Evolutionary conservation across 345 rosid genomes (phyloP), one percentile per base, ranked within the genome.

Genomic region (Diplotaxis tenuifolia): DNA sequence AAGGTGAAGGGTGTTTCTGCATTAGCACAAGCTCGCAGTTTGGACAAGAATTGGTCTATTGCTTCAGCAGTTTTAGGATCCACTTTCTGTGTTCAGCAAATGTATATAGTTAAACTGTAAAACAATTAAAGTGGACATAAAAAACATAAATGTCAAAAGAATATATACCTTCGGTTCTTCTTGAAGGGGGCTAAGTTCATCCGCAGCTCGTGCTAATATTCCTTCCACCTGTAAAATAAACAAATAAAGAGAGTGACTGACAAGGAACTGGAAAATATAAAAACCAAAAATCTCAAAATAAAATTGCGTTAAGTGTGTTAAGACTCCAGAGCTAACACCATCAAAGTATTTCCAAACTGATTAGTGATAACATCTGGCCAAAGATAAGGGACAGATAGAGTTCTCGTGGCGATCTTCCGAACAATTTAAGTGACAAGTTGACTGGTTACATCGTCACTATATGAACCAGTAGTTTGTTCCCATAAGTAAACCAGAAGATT

Each of bases 171-270:
- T n/a, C n/a, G n/a, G n/a, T n/a, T n/a, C n/a, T n/a, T n/a, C n/a
- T n/a, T n/a, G n/a, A n/a, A n/a, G n/a, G n/a, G n/a, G n/a, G n/a
- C n/a, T n/a, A n/a, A n/a, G n/a, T n/a, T n/a, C n/a, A n/a, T n/a
- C n/a, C n/a, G n/a, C n/a, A n/a, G n/a, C n/a, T n/a, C n/a, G n/a
- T n/a, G n/a, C n/a, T n/a, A n/a, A n/a, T n/a, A 88, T 85, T 45
- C 98, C 98, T 78, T 94, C 97, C 53, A 94, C 85, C 98, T 91
- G 49, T 12, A 76, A 56, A 9, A 45, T 10, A n/a, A 27, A 23
- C 0, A 22, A 42, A 15, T 38, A 55, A 7, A 7, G 4, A 45
- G 10, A 32, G 25, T 4, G 22, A 32, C n/a, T 45, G 66, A 23
- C 47, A 74, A 31, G 4, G 19, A 21, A 3, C 49, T 42, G 6